Conservation (phyloP, 2,329 filamentous ascomycete genomes). For the Exophiala spinifera region DNA sequence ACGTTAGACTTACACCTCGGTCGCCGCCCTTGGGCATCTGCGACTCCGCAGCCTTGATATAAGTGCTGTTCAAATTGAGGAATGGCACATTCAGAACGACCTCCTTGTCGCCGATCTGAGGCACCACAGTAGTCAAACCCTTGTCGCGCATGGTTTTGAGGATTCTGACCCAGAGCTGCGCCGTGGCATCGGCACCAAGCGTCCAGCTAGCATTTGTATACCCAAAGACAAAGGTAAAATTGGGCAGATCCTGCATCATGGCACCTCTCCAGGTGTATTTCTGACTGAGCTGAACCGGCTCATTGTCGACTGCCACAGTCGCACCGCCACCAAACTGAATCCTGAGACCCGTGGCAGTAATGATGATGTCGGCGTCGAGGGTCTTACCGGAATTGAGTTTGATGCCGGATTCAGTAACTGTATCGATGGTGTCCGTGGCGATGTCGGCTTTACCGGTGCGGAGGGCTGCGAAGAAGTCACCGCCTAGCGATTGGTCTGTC, state of each 20-base stretch:
- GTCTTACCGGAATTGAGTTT: constrained; percentile 43
- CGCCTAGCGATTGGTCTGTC: constrained; percentile 44
- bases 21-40: constrained; percentile 39
- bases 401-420: constrained; percentile 50
- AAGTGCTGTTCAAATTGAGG: constrained; percentile 42
- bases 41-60: constrained; percentile 37
- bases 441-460: constrained; percentile 51
- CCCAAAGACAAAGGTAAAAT: constrained; percentile 41
- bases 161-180: constrained; percentile 39
- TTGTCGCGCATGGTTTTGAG: constrained; percentile 30
- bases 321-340: constrained; percentile 40
- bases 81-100: constrained; percentile 26
- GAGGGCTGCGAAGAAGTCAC: constrained; percentile 57
- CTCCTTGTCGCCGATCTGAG: constrained; percentile 15
- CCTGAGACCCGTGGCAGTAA: constrained; percentile 46
- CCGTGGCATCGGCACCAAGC: constrained; percentile 44
- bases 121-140: constrained; percentile 19
- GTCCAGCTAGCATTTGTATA: constrained; percentile 48
- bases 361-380: constrained; percentile 42
- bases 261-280: constrained; percentile 45
- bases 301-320: constrained; percentile 38
- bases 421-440: constrained; percentile 55
- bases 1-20: constrained; percentile 24
- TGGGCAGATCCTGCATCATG: constrained; percentile 46
- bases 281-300: constrained; percentile 31